Evolutionary conservation across 1,139 yeast genomes (phyloP).

Genomic region (Blastobotrys arbuscula): DNA sequence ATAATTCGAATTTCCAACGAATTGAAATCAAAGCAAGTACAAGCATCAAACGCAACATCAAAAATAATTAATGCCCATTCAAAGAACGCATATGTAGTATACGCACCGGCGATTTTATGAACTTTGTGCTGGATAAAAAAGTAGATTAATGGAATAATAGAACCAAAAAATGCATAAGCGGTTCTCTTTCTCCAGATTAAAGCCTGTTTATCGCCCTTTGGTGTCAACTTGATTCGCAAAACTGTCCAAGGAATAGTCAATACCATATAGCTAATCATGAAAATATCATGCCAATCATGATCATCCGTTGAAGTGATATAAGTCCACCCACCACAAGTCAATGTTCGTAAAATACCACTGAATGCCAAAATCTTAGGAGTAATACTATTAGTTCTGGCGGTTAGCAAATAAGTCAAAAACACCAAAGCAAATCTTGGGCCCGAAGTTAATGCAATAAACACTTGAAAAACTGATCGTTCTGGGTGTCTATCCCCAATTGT

Average conservation of each 20-base stretch:
- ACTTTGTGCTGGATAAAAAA: slow-evolving; percentile 93
- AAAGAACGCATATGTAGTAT: slow-evolving; percentile 86
- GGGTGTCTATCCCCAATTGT: slow-evolving; percentile 96
- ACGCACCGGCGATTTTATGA: slow-evolving; percentile 84
- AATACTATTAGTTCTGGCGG: slow-evolving; percentile 36
- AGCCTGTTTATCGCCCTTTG: slow-evolving; percentile 44
- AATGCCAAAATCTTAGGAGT: slow-evolving; percentile 43
- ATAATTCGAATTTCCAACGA: slow-evolving; percentile 47
- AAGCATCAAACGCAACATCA: slow-evolving; percentile 80
- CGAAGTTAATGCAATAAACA: slow-evolving; percentile 49
- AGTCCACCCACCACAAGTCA: slow-evolving; percentile 98
- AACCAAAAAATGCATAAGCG: slow-evolving; percentile 58
- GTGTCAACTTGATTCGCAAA: slow-evolving; percentile 52
- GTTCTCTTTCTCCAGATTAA: slow-evolving; percentile 50
- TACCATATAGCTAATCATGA: slow-evolving; percentile 85
- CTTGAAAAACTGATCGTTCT: slow-evolving; percentile 86
- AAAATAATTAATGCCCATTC: slow-evolving; percentile 86
- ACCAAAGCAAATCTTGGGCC: slow-evolving; percentile 75
- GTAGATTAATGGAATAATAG: slow-evolving; percentile 75
- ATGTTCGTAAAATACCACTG: slow-evolving; percentile 72
- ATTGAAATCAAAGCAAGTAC: slow-evolving; percentile 65
- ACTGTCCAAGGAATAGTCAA: slow-evolving; percentile 90
- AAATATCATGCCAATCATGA: slow-evolving; percentile 92
- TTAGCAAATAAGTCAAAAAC: slow-evolving; percentile 49
- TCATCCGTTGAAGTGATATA: slow-evolving; percentile 95